Conservation (phyloP, 2,329 filamentous ascomycete genomes). For the Phaeoacremonium minimum region DNA sequence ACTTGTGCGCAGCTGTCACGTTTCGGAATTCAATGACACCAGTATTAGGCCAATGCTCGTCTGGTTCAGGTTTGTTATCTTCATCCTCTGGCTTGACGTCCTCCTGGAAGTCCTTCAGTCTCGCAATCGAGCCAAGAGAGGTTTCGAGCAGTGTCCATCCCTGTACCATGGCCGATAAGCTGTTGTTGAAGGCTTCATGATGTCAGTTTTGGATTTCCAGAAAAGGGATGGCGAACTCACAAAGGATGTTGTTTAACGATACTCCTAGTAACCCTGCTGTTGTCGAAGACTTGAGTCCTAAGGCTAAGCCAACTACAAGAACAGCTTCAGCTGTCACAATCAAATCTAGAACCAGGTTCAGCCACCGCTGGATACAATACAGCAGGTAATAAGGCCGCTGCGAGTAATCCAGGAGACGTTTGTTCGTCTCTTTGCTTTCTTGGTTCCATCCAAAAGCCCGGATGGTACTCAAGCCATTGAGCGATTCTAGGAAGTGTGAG, state of each 20-base stretch:
- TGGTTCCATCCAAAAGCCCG: slow-evolving; percentile 36
- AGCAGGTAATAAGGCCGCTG: slow-evolving; percentile 13
- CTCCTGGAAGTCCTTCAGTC: slow-evolving; percentile 48
- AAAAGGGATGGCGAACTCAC: no score
- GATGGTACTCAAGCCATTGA: slow-evolving; percentile 42
- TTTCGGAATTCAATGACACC: slow-evolving; percentile 5
- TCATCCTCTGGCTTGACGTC: slow-evolving; percentile 33
- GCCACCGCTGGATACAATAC: slow-evolving; percentile 13
- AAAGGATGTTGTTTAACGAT: no score
- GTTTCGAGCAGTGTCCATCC: slow-evolving; percentile 59
- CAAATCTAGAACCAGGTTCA: slow-evolving; percentile 11
- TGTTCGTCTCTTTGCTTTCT: slow-evolving; percentile 8
- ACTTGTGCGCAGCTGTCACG: slow-evolving; percentile 5
- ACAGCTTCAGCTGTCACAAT: no score
- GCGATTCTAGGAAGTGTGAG: slow-evolving; percentile 37
- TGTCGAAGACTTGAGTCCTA: no score
- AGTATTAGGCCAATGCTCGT: slow-evolving; percentile 3
- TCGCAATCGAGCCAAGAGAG: slow-evolving; percentile 49
- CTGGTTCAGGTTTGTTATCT: neutral
- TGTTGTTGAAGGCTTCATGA: no score
- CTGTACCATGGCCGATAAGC: no score
- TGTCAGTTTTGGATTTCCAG: no score
- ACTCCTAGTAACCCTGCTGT: no score
- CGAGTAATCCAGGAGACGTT: slow-evolving; percentile 8
- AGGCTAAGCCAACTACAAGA: no score